Conservation (phyloP, 495 filamentous ascomycete species). For the Annulohypoxylon bovei region DNA sequence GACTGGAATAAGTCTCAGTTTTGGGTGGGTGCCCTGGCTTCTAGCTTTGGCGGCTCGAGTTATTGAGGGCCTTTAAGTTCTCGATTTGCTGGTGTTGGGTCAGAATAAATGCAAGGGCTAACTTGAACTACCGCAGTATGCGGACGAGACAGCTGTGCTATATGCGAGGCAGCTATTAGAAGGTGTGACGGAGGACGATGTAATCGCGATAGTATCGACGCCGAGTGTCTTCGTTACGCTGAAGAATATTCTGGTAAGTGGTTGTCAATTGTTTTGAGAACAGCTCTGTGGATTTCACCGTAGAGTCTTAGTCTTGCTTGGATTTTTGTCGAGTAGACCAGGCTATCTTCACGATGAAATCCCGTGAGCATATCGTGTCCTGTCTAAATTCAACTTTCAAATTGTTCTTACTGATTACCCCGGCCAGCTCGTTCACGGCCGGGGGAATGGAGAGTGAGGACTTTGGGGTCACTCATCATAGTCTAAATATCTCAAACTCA, state of each 20-base stretch:
- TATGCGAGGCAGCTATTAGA: slow-evolving; percentile 71
- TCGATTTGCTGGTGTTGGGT: not conserved
- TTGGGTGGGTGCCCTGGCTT: slow-evolving; percentile 62
- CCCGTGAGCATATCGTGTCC: no score
- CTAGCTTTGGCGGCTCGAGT: not conserved
- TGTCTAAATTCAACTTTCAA: no score
- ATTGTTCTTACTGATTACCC: no score
- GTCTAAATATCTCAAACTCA: not conserved
- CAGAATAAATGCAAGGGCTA: not conserved
- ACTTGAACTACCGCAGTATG: slow-evolving; percentile 62
- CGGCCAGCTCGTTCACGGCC: no score
- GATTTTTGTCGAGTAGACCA: no score
- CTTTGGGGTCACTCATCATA: not conserved
- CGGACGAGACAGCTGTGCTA: slow-evolving; percentile 69
- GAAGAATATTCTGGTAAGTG: slow-evolving; percentile 70
- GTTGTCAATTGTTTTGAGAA: not conserved
- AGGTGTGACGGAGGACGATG: slow-evolving; percentile 60
- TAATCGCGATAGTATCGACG: slow-evolving; percentile 75
- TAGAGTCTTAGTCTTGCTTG: no score
- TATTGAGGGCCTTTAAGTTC: no score
- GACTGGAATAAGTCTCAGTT: slow-evolving; percentile 87
- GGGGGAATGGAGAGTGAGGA: no score
- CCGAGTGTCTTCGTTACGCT: slow-evolving; percentile 80
- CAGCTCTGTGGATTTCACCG: no score
- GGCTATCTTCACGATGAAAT: no score